Conservation (phyloP, 345 rosid genomes). For the Microcos paniculata region DNA sequence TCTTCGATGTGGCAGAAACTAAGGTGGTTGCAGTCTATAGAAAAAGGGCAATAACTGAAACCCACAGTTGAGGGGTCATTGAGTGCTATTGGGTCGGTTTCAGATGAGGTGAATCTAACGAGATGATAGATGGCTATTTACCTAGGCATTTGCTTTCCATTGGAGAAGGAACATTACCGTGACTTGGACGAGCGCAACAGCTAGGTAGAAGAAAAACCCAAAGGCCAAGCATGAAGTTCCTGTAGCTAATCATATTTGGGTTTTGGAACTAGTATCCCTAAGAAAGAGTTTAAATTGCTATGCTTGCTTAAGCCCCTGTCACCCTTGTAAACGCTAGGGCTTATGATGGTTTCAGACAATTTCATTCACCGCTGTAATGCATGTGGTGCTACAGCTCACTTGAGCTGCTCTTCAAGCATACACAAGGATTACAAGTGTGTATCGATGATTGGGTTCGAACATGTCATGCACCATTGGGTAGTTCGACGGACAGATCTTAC, state of each 20-base stretch:
- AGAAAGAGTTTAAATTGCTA: slow-evolving; percentile 84
- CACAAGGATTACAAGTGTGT: slow-evolving; percentile 87
- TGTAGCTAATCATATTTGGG: slow-evolving; percentile 74
- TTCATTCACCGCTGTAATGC: slow-evolving; percentile 58
- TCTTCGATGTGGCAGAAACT: slow-evolving; percentile 51
- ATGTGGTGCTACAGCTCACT: slow-evolving; percentile 83
- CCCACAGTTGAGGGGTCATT: too few species aligned
- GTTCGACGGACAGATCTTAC: slow-evolving; percentile 90
- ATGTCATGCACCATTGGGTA: slow-evolving; percentile 91
- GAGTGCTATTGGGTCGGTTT: too few species aligned
- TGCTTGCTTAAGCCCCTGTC: slow-evolving; percentile 76
- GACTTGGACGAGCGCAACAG: slow-evolving; percentile 93
- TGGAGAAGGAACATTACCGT: slow-evolving; percentile 95
- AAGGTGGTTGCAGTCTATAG: slow-evolving; percentile 75
- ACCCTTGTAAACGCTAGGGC: slow-evolving; percentile 65
- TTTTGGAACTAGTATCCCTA: slow-evolving; percentile 57
- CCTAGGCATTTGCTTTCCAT: too few species aligned
- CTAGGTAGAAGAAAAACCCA: slow-evolving; percentile 87
- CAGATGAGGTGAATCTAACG: too few species aligned
- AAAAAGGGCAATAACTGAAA: slow-evolving; percentile 57
- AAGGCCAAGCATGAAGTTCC: slow-evolving; percentile 77
- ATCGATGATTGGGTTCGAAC: slow-evolving; percentile 76
- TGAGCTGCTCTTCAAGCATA: slow-evolving; percentile 61
- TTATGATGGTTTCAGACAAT: slow-evolving; percentile 56
- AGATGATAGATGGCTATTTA: too few species aligned